Conservation (phyloP, 1,284 basidiomycete species). For the Rhodotorula sp. region DNA sequence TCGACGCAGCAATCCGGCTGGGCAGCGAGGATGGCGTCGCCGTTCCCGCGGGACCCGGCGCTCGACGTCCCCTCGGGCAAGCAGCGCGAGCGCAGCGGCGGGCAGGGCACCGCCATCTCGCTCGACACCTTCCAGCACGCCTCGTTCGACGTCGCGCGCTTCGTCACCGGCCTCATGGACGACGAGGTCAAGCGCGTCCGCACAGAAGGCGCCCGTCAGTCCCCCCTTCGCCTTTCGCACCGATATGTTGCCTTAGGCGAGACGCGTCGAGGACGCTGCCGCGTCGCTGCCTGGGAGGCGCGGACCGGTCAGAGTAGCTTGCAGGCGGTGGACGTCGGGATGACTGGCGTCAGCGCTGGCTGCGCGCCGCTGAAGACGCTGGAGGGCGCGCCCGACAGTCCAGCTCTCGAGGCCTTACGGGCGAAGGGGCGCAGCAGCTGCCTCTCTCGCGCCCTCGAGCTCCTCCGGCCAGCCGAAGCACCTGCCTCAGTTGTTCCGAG, state of each 20-base stretch:
- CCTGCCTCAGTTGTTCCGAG: background rate
- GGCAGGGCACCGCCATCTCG: conserved; percentile 20
- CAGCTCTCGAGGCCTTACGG: too few species aligned
- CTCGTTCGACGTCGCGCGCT: conserved; percentile 40
- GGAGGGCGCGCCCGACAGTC: too few species aligned
- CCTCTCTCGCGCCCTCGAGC: too few species aligned
- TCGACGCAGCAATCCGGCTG: too few species aligned
- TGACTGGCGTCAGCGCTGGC: too few species aligned
- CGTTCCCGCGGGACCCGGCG: too few species aligned
- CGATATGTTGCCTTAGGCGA: background rate
- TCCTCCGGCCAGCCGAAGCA: too few species aligned
- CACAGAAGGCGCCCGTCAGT: conserved; percentile 31
- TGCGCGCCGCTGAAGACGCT: too few species aligned
- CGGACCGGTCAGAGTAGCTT: background rate
- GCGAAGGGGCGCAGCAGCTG: too few species aligned
- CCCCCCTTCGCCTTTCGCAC: background rate
- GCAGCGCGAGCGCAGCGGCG: background rate
- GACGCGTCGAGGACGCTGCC: background rate
- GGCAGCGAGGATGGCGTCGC: too few species aligned
- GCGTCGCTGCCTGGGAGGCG: background rate
- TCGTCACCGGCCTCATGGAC: conserved; percentile 43
- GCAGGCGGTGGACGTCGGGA: too few species aligned
- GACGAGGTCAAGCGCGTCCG: conserved; percentile 23
- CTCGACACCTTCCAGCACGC: conserved; percentile 42
- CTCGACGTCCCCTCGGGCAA: background rate